Conservation (phyloP, 2,329 filamentous ascomycete species). For the Trichoderma harzianum region DNA sequence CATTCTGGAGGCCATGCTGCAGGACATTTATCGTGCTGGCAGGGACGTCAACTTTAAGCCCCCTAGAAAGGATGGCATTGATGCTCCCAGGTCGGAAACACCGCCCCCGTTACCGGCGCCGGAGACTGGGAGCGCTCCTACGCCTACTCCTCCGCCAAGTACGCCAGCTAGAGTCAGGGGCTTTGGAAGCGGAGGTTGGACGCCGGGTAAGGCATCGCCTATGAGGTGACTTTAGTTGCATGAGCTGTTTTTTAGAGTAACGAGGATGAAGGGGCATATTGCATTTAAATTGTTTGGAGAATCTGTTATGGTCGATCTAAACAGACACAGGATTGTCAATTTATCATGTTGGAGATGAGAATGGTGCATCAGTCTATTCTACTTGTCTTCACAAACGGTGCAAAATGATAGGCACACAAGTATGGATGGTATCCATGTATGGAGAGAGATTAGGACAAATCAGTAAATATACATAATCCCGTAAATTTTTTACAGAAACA, state of each 20-base stretch:
- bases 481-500: background rate
- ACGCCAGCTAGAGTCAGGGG: slow-evolving; percentile 43
- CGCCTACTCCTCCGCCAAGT: slow-evolving; percentile 37
- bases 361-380: background rate
- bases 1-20: slow-evolving; percentile 75
- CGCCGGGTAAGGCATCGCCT: slow-evolving; percentile 45
- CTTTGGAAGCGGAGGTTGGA: slow-evolving; percentile 42
- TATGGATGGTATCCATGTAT: background rate
- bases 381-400: background rate
- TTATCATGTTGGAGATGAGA: background rate
- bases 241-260: background rate
- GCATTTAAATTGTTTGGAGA: background rate
- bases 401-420: background rate
- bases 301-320: background rate
- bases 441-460: background rate
- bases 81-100: slow-evolving; percentile 49
- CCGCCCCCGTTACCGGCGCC: slow-evolving; percentile 48
- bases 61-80: slow-evolving; percentile 45
- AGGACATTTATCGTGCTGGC: slow-evolving; percentile 71
- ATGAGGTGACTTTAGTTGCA: slow-evolving; percentile 24
- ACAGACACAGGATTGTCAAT: background rate
- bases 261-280: background rate
- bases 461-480: background rate
- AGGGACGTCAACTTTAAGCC: slow-evolving; percentile 50
- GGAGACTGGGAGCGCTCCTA: slow-evolving; percentile 25